Percentiles rank a stretch among this genome's conserved stretches.
These are phyloP conservation scores for Xylaria arbuscula DNA, from an alignment of 2,329 filamentous ascomycete genomes.

Conservation along the genomic window DNA sequence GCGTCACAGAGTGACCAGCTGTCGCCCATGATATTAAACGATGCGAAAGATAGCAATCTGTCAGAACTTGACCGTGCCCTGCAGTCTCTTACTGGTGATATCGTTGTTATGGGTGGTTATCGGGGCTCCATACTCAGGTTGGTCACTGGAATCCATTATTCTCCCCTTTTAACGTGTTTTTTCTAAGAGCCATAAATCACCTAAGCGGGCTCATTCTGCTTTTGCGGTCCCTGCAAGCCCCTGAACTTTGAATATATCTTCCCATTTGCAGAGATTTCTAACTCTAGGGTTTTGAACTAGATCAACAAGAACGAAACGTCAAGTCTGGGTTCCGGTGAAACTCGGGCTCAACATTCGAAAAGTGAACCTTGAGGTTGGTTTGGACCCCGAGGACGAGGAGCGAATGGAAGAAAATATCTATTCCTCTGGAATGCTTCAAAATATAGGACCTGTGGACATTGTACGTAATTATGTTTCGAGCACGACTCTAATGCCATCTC, in stretches of 20 bases:
- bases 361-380: constrained; percentile 87
- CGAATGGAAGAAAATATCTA: constrained; percentile 85
- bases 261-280: background rate
- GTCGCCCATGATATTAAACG: constrained; percentile 37
- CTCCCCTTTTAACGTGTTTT: background rate
- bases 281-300: constrained; percentile 53
- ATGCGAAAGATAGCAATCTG: constrained; percentile 47
- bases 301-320: constrained; percentile 83
- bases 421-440: constrained; percentile 86
- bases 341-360: constrained; percentile 91
- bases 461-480: constrained; percentile 14
- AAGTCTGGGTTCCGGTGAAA: constrained; percentile 94
- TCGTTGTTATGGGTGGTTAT: constrained; percentile 91
- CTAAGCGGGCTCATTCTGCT: background rate
- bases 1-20: constrained; percentile 32
- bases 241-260: background rate
- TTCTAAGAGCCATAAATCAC: background rate
- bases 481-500: background rate
- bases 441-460: constrained; percentile 93
- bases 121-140: constrained; percentile 79
- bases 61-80: constrained; percentile 65
- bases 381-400: constrained; percentile 84
- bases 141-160: background rate
- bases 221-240: background rate
- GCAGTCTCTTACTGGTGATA: constrained; percentile 79